Conservation (phyloP, 2,329 filamentous ascomycete species). For the Exserohilum rostratum region DNA sequence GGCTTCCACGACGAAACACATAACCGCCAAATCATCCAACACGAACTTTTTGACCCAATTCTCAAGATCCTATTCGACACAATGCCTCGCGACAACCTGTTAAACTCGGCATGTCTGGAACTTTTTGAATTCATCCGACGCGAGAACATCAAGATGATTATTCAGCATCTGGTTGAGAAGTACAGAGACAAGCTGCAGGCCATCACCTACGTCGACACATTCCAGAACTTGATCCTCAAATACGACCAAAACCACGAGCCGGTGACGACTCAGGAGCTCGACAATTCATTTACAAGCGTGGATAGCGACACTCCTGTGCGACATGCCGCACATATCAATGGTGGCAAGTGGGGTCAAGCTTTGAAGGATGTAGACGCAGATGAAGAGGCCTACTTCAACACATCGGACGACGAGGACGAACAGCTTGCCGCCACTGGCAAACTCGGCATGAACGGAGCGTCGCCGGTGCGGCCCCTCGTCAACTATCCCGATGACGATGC, state of each 20-base stretch:
- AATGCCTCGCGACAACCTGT: slow-evolving; percentile 88
- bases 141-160: slow-evolving; percentile 68
- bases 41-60: slow-evolving; percentile 81
- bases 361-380: slow-evolving; percentile 83
- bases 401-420: slow-evolving; percentile 81
- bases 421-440: slow-evolving; percentile 49
- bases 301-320: slow-evolving; percentile 58
- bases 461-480: slow-evolving; percentile 72
- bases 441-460: slow-evolving; percentile 65
- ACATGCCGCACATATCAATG: slow-evolving; percentile 58
- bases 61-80: slow-evolving; percentile 83
- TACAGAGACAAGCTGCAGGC: slow-evolving; percentile 77
- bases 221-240: slow-evolving; percentile 73
- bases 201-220: slow-evolving; percentile 85
- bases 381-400: slow-evolving; percentile 94
- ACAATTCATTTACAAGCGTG: slow-evolving; percentile 74
- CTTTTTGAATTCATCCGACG: slow-evolving; percentile 87
- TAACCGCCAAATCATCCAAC: slow-evolving; percentile 80
- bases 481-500: slow-evolving; percentile 93
- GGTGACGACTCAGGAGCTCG: slow-evolving; percentile 63
- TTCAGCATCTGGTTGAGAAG: slow-evolving; percentile 82
- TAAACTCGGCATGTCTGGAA: slow-evolving; percentile 92
- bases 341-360: slow-evolving; percentile 67
- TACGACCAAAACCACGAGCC: slow-evolving; percentile 74
- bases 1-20: slow-evolving; percentile 91